phyloP scores from a whole-genome alignment of 352 stramenopile species.

The Phytophthora boehmeriae region DNA sequence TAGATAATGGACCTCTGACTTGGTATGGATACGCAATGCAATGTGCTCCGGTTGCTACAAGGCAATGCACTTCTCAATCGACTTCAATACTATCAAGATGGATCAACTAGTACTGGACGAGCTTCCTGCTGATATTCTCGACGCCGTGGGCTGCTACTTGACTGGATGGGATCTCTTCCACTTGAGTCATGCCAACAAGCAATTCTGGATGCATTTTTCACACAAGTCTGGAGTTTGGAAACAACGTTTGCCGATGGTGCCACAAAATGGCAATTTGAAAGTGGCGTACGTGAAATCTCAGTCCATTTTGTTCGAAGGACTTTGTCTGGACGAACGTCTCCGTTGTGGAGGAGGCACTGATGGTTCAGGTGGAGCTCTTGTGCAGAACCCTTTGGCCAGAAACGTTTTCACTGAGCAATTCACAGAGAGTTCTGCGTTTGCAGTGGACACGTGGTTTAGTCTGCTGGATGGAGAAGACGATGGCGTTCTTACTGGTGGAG shows the following conservation, averaged over 20 bases:
- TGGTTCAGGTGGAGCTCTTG: slow-evolving; percentile 4
- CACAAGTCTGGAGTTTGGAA: neutral
- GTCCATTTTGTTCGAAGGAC: slow-evolving; percentile 16
- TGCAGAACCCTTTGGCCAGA: slow-evolving; percentile 4
- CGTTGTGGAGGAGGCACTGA: slow-evolving; percentile 5
- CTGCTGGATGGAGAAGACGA: slow-evolving; percentile 16
- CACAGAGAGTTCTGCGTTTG: slow-evolving; percentile 1
- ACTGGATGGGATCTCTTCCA: slow-evolving; percentile 14
- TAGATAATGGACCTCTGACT: neutral
- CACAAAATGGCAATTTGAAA: neutral
- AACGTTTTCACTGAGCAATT: slow-evolving; percentile 2
- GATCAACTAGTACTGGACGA: neutral
- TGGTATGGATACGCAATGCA: neutral
- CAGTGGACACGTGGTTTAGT: slow-evolving; percentile 16
- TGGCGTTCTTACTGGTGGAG: slow-evolving; percentile 12
- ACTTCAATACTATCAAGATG: neutral
- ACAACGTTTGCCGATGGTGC: neutral
- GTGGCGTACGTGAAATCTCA: slow-evolving; percentile 5
- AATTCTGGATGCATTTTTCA: slow-evolving; percentile 7
- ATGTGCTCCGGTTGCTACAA: neutral
- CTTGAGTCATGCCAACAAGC: slow-evolving; percentile 9
- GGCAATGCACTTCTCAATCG: neutral
- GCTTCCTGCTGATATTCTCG: slow-evolving; percentile 2
- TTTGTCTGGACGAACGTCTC: slow-evolving; percentile 12
- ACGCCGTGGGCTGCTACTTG: slow-evolving; percentile 14